Base-by-base conservation (phyloP, 2,329 filamentous ascomycete species). In the Venturia oleaginea region DNA sequence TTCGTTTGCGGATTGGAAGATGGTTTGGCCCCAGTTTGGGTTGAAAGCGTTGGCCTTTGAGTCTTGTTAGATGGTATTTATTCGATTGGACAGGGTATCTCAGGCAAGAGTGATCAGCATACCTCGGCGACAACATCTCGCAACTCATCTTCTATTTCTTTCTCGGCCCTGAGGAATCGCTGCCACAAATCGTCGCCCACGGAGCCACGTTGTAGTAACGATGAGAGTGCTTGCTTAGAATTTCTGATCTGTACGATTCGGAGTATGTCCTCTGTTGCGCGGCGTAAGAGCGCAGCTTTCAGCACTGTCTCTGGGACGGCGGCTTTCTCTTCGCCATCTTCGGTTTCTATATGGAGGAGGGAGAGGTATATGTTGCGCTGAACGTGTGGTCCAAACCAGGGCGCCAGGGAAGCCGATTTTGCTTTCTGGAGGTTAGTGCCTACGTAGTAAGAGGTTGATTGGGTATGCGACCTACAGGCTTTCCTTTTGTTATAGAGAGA, bases 1-100 rank as follows among this genome's bases (percentile, higher is more conserved):
- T 77, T 99, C 94, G 77, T 96, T 96, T 64, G 94, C 94, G 57
- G 90, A 92, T 77, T 99, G 94, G 84, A 99, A 99, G 75, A 99
- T 97, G 65, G 85, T 86, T 73, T 94, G 88, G 67, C 94, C 94
- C 94, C 94, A 99, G 75, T 88, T 88, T 60, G 90, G 88, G 1
- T 86, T 83, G 68, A 97, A 89, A 24, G 90, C 92, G 74, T 97
- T 97, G 71, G 95, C 94, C 91, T 97, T 69, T 32, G 59, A 43
- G 48, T n/a, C 24, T 24, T 22, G 32, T 59, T 46, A 46, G n/a
- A 30, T 27, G 15, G 13, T 10, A 4, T 34, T 34, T 7, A 57
- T 32, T 27, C 8, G 22, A 17, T 8, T 17, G 30, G 32, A 19
- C 30, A 24, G 37, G 27, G n/a, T 17, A 5, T 34, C 19, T 3